Percentiles rank a stretch among this genome's conserved stretches.
These are phyloP conservation scores for Casuarina cunninghamiana DNA, from an alignment of 306 rosid species.

Conservation along the genomic window DNA sequence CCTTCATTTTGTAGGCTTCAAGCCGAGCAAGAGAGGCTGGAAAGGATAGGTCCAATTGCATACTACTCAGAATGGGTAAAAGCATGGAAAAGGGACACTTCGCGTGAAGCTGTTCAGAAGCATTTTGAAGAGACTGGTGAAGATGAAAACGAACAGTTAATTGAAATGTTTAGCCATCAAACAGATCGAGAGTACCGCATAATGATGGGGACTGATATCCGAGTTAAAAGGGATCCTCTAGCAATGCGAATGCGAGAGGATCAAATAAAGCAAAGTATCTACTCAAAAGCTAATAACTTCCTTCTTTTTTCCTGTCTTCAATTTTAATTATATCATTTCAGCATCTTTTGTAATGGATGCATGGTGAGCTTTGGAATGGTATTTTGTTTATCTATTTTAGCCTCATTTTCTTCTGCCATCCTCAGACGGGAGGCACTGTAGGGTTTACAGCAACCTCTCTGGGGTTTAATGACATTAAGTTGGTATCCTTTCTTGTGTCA, in stretches of 20 bases:
- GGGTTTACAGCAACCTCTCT: neutral
- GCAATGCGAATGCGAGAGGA: constrained; percentile 96
- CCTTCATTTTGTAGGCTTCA: constrained; percentile 60
- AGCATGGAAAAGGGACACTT: constrained; percentile 86
- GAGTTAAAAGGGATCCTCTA: constrained; percentile 85
- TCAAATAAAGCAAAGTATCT: constrained; percentile 91
- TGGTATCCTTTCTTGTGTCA: neutral
- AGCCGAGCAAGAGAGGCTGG: constrained; percentile 75
- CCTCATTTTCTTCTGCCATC: neutral
- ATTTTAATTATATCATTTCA: constrained; percentile 20
- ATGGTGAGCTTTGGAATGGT: constrained; percentile 1
- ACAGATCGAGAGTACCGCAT: constrained; percentile 89
- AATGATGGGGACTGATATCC: constrained; percentile 97
- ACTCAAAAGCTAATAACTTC: constrained; percentile 40
- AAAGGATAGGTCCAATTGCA: constrained; percentile 64
- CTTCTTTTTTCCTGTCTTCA: constrained; percentile 24
- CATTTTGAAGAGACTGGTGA: constrained; percentile 96
- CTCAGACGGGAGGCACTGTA: neutral
- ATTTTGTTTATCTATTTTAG: neutral
- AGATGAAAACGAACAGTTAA: constrained; percentile 75
- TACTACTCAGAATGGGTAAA: constrained; percentile 96
- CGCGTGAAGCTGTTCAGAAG: constrained; percentile 77
- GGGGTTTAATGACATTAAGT: neutral
- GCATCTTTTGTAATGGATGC: neutral
- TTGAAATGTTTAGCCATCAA: constrained; percentile 83